A percentile compares a stretch with the other conserved stretches of the same genome.
Conservation (phyloP, 352 stramenopile genomes). For the Phytophthora kernoviae region DNA sequence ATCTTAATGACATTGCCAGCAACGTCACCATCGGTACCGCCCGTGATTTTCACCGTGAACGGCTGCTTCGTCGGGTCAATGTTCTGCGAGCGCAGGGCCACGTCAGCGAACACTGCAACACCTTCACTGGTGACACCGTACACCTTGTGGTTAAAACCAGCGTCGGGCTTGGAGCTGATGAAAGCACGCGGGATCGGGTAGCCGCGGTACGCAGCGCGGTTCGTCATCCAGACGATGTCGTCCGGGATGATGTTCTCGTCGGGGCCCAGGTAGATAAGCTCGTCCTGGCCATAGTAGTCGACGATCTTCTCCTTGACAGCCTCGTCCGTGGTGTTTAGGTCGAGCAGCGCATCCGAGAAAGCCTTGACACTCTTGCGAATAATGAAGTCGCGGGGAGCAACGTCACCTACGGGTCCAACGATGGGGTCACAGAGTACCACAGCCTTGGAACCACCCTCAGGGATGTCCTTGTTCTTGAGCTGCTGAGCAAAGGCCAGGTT, state of each 20-base stretch:
- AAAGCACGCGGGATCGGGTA: slow-evolving; percentile 85
- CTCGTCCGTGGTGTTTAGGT: slow-evolving; percentile 79
- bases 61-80: slow-evolving; percentile 76
- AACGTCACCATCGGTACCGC: slow-evolving; percentile 97
- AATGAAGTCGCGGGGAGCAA: slow-evolving; percentile 85
- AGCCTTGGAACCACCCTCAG: slow-evolving; percentile 83
- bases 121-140: slow-evolving; percentile 87
- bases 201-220: slow-evolving; percentile 74
- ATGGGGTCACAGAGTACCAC: slow-evolving; percentile 83
- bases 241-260: slow-evolving; percentile 86
- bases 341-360: slow-evolving; percentile 90
- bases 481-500: slow-evolving; percentile 87
- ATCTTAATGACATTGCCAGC: slow-evolving; percentile 99
- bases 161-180: slow-evolving; percentile 86
- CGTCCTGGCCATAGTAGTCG: slow-evolving; percentile 84
- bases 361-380: slow-evolving; percentile 98
- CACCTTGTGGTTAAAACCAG: slow-evolving; percentile 88
- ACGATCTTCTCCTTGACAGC: slow-evolving; percentile 76
- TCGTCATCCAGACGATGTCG: slow-evolving; percentile 86
- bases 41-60: slow-evolving; percentile 90
- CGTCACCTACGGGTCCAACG: slow-evolving; percentile 69
- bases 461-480: slow-evolving; percentile 91
- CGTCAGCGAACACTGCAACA: slow-evolving; percentile 80
- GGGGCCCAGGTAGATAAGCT: slow-evolving; percentile 84
- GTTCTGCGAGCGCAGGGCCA: slow-evolving; percentile 74